Percentiles rank a stretch among this genome's conserved stretches.
Evolutionary conservation across 106 monocot genomes (phyloP).

Genomic region (Dendrobium officinale): DNA sequence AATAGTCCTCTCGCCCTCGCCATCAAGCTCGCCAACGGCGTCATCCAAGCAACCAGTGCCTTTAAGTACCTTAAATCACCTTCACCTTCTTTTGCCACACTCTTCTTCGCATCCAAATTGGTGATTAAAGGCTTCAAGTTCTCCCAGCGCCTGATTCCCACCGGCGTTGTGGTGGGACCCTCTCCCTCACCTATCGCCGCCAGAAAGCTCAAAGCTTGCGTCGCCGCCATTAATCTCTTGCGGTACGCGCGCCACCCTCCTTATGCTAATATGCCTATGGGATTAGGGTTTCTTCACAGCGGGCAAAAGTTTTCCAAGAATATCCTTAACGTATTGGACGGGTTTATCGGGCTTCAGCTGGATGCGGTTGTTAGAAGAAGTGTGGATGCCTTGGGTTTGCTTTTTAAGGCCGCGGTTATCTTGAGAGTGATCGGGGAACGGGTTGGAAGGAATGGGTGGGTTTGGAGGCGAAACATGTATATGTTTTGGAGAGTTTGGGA

Average conservation of each 20-base stretch:
- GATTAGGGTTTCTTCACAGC: slow-evolving; percentile 16
- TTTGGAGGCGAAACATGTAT: background rate
- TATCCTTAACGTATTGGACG: slow-evolving; percentile 27
- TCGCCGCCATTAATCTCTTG: slow-evolving; percentile 21
- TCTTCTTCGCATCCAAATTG: slow-evolving; percentile 27
- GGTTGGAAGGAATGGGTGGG: background rate
- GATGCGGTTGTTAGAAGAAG: slow-evolving; percentile 18
- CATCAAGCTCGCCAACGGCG: slow-evolving; percentile 24
- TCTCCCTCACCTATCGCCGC: background rate
- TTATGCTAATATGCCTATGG: slow-evolving; percentile 9
- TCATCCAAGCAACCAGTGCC: slow-evolving; percentile 19
- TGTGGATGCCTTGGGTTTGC: slow-evolving; percentile 25
- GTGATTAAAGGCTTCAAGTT: slow-evolving; percentile 24
- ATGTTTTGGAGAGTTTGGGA: background rate
- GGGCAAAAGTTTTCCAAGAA: slow-evolving; percentile 49
- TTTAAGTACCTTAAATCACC: slow-evolving; percentile 8
- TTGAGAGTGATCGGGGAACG: slow-evolving; percentile 15
- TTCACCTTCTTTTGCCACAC: slow-evolving; percentile 10
- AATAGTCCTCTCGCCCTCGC: slow-evolving; percentile 19
- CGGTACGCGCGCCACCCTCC: background rate
- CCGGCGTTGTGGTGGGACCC: background rate
- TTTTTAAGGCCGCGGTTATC: slow-evolving; percentile 22
- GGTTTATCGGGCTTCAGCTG: slow-evolving; percentile 19
- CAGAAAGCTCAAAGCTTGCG: slow-evolving; percentile 16
- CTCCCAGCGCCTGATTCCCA: slow-evolving; percentile 6